A percentile compares a stretch with the other conserved stretches of the same genome.
Conservation (phyloP, 345 rosid genomes). For the Turnera subulata region DNA sequence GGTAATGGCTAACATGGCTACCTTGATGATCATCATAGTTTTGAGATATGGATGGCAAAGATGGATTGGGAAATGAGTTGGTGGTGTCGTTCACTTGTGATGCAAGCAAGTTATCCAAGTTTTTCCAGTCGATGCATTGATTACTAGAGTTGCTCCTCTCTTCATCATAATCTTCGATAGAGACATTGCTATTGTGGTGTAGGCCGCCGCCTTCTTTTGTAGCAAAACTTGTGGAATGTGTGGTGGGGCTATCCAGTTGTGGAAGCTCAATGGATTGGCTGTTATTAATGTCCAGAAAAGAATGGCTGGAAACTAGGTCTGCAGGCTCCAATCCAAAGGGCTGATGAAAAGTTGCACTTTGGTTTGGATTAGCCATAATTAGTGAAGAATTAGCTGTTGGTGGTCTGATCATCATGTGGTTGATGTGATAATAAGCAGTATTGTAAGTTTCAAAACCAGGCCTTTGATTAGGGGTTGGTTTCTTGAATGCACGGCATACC, state of each 20-base stretch:
- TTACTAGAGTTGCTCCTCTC: slow-evolving; percentile 32
- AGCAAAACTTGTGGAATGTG: slow-evolving; percentile 47
- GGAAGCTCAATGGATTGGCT: slow-evolving; percentile 52
- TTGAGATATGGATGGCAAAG: slow-evolving; percentile 32
- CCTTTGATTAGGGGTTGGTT: slow-evolving; percentile 75
- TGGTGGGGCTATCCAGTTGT: slow-evolving; percentile 58
- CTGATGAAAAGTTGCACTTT: slow-evolving; percentile 18
- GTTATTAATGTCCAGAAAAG: slow-evolving; percentile 31
- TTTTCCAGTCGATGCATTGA: slow-evolving; percentile 59
- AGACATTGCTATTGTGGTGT: not conserved
- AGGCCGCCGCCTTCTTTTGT: slow-evolving; percentile 9
- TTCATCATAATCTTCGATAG: slow-evolving; percentile 39
- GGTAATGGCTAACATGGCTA: slow-evolving; percentile 37
- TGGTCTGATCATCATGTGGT: slow-evolving; percentile 16
- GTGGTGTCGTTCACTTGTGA: slow-evolving; percentile 27
- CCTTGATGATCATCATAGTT: slow-evolving; percentile 28
- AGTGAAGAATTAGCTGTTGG: slow-evolving; percentile 7
- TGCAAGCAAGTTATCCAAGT: slow-evolving; percentile 49
- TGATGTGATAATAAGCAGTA: slow-evolving; percentile 34
- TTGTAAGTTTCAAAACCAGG: slow-evolving; percentile 70
- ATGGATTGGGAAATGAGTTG: slow-evolving; percentile 12
- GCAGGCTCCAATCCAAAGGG: slow-evolving; percentile 21
- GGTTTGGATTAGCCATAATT: slow-evolving; percentile 8
- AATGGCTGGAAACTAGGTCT: slow-evolving; percentile 17
- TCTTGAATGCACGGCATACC: slow-evolving; percentile 87